Percentiles rank a stretch among this genome's conserved stretches.
Conservation (phyloP, 2,329 filamentous ascomycete genomes). For the Fusarium ambrosium region DNA sequence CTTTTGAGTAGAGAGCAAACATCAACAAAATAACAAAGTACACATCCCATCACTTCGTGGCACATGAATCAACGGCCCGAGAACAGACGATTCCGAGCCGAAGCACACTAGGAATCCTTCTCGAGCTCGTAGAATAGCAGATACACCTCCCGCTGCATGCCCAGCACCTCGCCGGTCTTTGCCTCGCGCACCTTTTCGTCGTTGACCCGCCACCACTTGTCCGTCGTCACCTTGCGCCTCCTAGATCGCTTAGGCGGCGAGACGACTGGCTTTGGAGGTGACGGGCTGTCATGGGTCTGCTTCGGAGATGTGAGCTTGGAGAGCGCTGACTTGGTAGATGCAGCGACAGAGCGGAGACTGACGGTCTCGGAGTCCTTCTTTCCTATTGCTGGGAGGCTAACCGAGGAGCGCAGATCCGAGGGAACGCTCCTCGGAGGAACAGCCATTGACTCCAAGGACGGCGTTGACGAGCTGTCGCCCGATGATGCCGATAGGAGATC, state of each 20-base stretch:
- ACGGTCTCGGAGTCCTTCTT: conserved; percentile 62
- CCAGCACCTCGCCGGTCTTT: conserved; percentile 89
- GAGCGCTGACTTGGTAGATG: conserved; percentile 68
- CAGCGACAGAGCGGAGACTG: conserved; percentile 69
- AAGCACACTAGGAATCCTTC: conserved; percentile 51
- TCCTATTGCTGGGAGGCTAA: conserved; percentile 46
- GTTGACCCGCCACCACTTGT: conserved; percentile 96
- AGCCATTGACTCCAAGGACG: conserved; percentile 53
- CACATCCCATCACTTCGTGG: conserved; percentile 9
- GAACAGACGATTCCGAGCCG: background rate
- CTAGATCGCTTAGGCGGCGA: conserved; percentile 57
- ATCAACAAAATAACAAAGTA: conserved; percentile 1
- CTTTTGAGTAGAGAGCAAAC: background rate
- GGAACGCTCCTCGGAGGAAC: conserved; percentile 52
- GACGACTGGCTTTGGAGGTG: conserved; percentile 37
- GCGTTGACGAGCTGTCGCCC: conserved; percentile 52
- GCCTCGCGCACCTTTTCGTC: conserved; percentile 97
- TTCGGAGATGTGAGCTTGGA: conserved; percentile 62
- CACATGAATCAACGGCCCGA: conserved; percentile 1
- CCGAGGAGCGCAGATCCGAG: conserved; percentile 43
- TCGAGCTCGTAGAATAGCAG: conserved; percentile 95
- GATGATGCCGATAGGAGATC: conserved; percentile 60
- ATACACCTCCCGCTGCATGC: conserved; percentile 97
- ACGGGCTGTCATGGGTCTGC: conserved; percentile 42
- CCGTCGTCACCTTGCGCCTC: conserved; percentile 69